These are phyloP conservation scores for Colletotrichum graminicola DNA, from an alignment of 2,329 filamentous ascomycete species.

Conservation along the genomic window DNA sequence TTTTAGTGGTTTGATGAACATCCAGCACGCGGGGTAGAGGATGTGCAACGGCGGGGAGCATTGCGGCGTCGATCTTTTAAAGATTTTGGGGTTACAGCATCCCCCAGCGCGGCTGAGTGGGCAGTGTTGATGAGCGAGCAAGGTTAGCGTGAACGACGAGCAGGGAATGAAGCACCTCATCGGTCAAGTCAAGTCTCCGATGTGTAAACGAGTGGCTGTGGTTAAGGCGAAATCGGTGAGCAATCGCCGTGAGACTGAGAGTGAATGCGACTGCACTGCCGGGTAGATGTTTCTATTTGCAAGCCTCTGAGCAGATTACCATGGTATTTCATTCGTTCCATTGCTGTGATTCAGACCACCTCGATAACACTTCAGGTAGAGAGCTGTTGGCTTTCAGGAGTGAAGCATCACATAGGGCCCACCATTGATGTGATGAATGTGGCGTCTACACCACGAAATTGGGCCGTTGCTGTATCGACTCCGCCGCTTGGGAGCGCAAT, in stretches of 20 bases:
- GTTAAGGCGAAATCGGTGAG: neutral
- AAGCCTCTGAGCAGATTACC: neutral
- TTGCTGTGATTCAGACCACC: neutral
- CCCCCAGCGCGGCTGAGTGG: neutral
- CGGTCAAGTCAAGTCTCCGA: neutral
- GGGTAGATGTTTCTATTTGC: neutral
- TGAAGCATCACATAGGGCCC: neutral
- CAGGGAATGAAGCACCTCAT: neutral
- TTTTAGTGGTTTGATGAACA: neutral
- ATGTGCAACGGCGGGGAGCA: constrained; percentile 8
- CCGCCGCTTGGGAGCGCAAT: neutral
- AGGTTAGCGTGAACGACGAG: neutral
- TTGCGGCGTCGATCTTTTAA: constrained; percentile 23
- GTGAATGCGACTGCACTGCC: neutral
- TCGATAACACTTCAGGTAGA: neutral
- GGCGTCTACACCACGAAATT: neutral
- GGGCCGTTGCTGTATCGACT: neutral
- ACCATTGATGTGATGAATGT: neutral
- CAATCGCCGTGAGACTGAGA: neutral
- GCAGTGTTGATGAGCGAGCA: constrained; percentile 11
- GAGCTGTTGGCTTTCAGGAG: neutral
- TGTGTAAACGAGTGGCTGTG: no score
- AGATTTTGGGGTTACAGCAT: constrained; percentile 16
- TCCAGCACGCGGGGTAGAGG: constrained; percentile 21
- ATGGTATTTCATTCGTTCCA: neutral